Conservation (phyloP, 2,329 filamentous ascomycete species). For the Leptographium wingfieldii region DNA sequence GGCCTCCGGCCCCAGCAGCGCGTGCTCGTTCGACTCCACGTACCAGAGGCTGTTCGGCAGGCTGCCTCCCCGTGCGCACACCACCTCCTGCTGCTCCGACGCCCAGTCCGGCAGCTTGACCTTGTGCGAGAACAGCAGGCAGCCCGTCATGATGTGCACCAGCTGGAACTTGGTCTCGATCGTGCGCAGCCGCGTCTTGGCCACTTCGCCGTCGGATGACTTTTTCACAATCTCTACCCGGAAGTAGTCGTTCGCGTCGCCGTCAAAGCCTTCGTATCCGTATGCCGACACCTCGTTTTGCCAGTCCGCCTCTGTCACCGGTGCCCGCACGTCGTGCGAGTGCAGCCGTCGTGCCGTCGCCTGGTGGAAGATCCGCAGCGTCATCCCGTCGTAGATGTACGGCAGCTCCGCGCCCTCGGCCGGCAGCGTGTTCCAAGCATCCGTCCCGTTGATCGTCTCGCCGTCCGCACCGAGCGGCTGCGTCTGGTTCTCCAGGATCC, state of each 20-base stretch:
- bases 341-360: slow-evolving; percentile 81
- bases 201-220: slow-evolving; percentile 63
- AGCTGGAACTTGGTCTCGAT: slow-evolving; percentile 96
- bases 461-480: slow-evolving; percentile 71
- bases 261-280: slow-evolving; percentile 91
- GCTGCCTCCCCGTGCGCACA: slow-evolving; percentile 81
- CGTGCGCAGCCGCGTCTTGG: slow-evolving; percentile 77
- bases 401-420: slow-evolving; percentile 31
- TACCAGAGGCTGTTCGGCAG: slow-evolving; percentile 97
- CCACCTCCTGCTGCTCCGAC: slow-evolving; percentile 98
- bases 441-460: slow-evolving; percentile 63
- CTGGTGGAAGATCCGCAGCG: slow-evolving; percentile 73
- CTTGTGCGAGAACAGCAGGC: slow-evolving; percentile 94
- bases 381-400: slow-evolving; percentile 66
- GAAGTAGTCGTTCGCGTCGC: slow-evolving; percentile 95
- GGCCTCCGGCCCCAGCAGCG: slow-evolving; percentile 56
- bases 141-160: slow-evolving; percentile 93
- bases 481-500: slow-evolving; percentile 90
- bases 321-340: slow-evolving; percentile 85
- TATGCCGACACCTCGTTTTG: slow-evolving; percentile 95
- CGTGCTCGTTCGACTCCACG: slow-evolving; percentile 80
- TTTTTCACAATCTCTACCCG: slow-evolving; percentile 88
- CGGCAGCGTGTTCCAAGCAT: slow-evolving; percentile 66
- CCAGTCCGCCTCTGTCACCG: slow-evolving; percentile 81
- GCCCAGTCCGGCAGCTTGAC: slow-evolving; percentile 98